Percentiles rank a stretch among this genome's conserved stretches.
These are phyloP conservation scores for Oldenlandia corymbosa DNA, from an alignment of 257 asterid species.

Conservation along the genomic window DNA sequence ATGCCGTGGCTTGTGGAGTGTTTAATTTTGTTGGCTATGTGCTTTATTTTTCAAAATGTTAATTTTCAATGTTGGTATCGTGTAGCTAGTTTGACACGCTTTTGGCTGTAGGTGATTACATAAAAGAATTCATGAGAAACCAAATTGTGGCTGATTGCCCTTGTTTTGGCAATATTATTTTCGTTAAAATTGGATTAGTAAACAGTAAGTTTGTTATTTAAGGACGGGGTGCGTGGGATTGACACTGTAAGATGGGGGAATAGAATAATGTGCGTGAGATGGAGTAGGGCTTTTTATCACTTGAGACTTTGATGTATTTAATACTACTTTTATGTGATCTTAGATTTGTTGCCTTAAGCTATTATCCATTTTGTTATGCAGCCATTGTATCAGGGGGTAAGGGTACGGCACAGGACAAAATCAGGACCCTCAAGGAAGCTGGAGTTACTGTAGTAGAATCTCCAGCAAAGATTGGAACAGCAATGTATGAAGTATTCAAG, in stretches of 20 bases:
- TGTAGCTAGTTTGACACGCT: neutral
- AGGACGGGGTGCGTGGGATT: too few species aligned
- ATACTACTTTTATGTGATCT: neutral
- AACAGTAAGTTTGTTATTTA: neutral
- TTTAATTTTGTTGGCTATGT: neutral
- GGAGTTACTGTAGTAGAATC: conserved; percentile 91
- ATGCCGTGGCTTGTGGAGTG: neutral
- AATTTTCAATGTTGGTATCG: neutral
- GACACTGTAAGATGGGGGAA: too few species aligned
- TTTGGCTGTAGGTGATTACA: too few species aligned
- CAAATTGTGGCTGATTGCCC: neutral
- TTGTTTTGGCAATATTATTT: neutral
- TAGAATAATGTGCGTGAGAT: neutral
- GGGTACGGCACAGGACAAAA: conserved; percentile 91
- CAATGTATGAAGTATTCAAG: conserved; percentile 83
- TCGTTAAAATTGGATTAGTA: neutral
- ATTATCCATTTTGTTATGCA: conserved; percentile 33
- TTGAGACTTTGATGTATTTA: neutral
- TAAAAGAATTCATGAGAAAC: too few species aligned
- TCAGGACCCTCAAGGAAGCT: conserved; percentile 70
- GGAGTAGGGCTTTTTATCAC: neutral
- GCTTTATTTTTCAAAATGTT: neutral
- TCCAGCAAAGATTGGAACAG: conserved; percentile 85
- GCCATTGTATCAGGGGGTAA: conserved; percentile 83
- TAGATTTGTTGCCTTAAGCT: neutral